Evolutionary conservation across 2,329 filamentous ascomycete species (phyloP).

Genomic region (Fusarium austroafricanum): DNA sequence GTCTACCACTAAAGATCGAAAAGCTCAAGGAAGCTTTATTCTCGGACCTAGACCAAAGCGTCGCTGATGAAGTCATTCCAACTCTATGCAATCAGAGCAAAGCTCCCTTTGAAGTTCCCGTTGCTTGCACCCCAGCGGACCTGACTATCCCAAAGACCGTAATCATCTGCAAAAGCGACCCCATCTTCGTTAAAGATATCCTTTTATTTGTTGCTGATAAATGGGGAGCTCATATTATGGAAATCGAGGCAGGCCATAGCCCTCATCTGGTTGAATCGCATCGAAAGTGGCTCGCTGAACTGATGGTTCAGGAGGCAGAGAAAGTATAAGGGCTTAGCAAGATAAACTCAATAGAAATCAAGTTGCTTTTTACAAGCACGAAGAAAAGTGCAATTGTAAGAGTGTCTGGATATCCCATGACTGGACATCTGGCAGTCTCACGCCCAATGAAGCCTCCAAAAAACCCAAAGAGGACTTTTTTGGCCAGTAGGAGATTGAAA

Average conservation of each 20-base stretch:
- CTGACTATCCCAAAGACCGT: conserved; percentile 9
- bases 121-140: conserved; percentile 10
- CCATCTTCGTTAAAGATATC: conserved; percentile 7
- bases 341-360: too few relatives aligned
- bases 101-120: conserved; percentile 5
- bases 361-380: too few relatives aligned
- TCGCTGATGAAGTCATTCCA: conserved; percentile 1
- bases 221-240: conserved; percentile 16
- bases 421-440: too few relatives aligned
- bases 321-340: background rate
- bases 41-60: conserved; percentile 12
- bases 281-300: conserved; percentile 6
- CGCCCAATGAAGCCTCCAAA: too few relatives aligned
- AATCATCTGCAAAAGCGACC: conserved; percentile 18
- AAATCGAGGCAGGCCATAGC: conserved; percentile 35
- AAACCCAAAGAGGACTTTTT: too few relatives aligned
- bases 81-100: conserved; percentile 27
- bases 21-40: conserved; percentile 23
- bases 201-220: conserved; percentile 5
- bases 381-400: too few relatives aligned
- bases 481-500: too few relatives aligned
- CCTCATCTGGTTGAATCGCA: conserved; percentile 25
- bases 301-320: background rate
- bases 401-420: too few relatives aligned
- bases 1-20: conserved; percentile 5